Base-by-base conservation (phyloP, 257 asterid genomes). In the Nicotiana otophora region DNA sequence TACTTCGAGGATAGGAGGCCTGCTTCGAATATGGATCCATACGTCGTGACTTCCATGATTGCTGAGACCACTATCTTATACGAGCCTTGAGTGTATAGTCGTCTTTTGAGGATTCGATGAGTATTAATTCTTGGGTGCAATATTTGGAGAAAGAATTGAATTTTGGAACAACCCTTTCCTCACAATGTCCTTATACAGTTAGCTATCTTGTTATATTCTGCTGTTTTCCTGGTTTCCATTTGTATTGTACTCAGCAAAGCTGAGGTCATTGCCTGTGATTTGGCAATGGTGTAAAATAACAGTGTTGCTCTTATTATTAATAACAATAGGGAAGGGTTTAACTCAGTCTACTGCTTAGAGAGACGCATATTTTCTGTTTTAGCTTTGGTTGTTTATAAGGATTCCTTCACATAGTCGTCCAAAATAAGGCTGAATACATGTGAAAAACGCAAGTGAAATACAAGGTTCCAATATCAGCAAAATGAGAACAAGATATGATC, bases 1-100 rank as follows among this genome's bases (percentile, higher is more conserved):
- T 95, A 95, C 89, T 95, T 95, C n/a, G 99, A 95, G 89, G 98
- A 94, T 82, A 85, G 98, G 82, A 90, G 99, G 90, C 99, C 99
- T 2, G 92, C 99, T 66, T 95, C 99, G 0, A 95, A 95, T 86
- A 95, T 95, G 99, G 99, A 95, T 84, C 99, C 99, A 0, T 95
- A 94, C n/a, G 48, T 87, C 1, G 98, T 95, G 53, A 95, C 99
- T 48, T 88, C 96, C n/a, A 94, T 95, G 99, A 94, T 95, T 72
- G 98, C 98, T 2, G 94, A 95, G 88, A 95, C 98, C 51, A 95
- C 98, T 63, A 82, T 95, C 54, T 86, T 95, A 2, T 88, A 89
- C 82, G 88, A 91, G 82, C 83, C 83, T 46, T 89, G 83, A 90
- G 74, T 7, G 42, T 55, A 2, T 0, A 74, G 17, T 11, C 8